phyloP scores from a whole-genome alignment of 768 basidiomycete genomes.

The Lentinula sp. region DNA sequence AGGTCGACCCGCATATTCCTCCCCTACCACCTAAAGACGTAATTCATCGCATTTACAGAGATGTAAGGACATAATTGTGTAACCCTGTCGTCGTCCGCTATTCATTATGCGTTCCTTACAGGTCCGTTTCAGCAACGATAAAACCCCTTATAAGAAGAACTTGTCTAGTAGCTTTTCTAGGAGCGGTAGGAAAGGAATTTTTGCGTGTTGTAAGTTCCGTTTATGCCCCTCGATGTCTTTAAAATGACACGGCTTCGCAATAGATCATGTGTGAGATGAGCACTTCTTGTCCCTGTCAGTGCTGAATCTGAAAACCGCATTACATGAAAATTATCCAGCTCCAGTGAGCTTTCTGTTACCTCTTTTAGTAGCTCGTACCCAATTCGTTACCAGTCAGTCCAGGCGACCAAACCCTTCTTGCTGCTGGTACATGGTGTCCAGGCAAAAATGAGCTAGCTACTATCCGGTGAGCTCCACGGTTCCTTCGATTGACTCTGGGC shows the following conservation, averaged over 20 bases:
- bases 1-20: slow-evolving; percentile 80
- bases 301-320: not conserved
- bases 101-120: slow-evolving; percentile 18
- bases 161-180: slow-evolving; percentile 84
- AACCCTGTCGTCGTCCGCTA: not conserved
- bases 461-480: slow-evolving; percentile 46
- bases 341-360: not conserved
- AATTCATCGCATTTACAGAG: slow-evolving; percentile 89
- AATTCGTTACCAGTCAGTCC: slow-evolving; percentile 44
- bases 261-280: slow-evolving; percentile 58
- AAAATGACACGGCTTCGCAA: not conserved
- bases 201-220: slow-evolving; percentile 67
- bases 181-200: slow-evolving; percentile 85
- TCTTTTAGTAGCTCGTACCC: not conserved
- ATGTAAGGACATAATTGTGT: slow-evolving; percentile 38
- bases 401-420: slow-evolving; percentile 64
- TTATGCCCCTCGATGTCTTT: not conserved
- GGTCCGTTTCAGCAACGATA: slow-evolving; percentile 89
- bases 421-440: slow-evolving; percentile 78
- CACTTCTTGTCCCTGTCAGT: no score
- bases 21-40: slow-evolving; percentile 59
- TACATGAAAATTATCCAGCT: not conserved
- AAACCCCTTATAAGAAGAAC: slow-evolving; percentile 89
- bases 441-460: slow-evolving; percentile 72
- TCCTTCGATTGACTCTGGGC: not conserved